These are phyloP conservation scores for Aspergillus panamensis DNA, from an alignment of 495 filamentous ascomycete genomes.

Conservation along the genomic window DNA sequence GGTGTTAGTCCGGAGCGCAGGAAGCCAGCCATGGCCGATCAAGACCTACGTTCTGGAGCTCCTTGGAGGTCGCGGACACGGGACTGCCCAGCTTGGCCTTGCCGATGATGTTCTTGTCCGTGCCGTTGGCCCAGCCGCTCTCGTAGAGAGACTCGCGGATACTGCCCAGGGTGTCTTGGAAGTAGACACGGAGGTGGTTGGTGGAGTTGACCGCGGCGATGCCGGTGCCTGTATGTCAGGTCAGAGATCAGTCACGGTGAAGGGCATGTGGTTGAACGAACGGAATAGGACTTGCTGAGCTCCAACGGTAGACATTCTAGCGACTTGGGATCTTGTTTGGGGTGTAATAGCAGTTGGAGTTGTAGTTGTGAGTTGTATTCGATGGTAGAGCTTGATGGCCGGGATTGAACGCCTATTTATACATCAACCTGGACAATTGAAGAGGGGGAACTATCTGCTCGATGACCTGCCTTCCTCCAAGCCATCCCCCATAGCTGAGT, in stretches of 20 bases:
- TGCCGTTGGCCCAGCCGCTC: slow-evolving; percentile 13
- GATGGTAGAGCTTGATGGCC: too few relatives aligned
- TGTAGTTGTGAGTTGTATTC: too few relatives aligned
- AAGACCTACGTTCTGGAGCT: slow-evolving; percentile 8
- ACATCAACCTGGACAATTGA: too few relatives aligned
- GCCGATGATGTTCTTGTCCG: slow-evolving; percentile 13
- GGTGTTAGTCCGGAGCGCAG: neutral
- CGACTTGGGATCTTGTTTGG: neutral
- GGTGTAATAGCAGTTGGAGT: neutral
- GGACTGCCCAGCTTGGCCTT: slow-evolving; percentile 14
- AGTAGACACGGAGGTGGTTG: slow-evolving; percentile 19
- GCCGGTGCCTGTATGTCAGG: slow-evolving; percentile 10
- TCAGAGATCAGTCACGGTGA: neutral
- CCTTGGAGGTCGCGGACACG: slow-evolving; percentile 11
- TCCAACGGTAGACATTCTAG: neutral
- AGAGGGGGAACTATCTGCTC: too few relatives aligned
- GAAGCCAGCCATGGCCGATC: neutral
- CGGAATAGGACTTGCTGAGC: neutral
- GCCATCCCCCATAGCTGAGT: too few relatives aligned
- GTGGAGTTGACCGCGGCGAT: slow-evolving; percentile 18
- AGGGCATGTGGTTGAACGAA: neutral
- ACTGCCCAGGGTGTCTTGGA: slow-evolving; percentile 16
- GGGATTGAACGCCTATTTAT: too few relatives aligned
- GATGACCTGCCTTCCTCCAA: too few relatives aligned
- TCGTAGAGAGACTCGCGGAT: slow-evolving; percentile 17